A percentile compares a stretch with the other conserved stretches of the same genome.
These are phyloP conservation scores for Stagonosporopsis rhizophila DNA, from an alignment of 2,329 filamentous ascomycete genomes.

Conservation along the genomic window DNA sequence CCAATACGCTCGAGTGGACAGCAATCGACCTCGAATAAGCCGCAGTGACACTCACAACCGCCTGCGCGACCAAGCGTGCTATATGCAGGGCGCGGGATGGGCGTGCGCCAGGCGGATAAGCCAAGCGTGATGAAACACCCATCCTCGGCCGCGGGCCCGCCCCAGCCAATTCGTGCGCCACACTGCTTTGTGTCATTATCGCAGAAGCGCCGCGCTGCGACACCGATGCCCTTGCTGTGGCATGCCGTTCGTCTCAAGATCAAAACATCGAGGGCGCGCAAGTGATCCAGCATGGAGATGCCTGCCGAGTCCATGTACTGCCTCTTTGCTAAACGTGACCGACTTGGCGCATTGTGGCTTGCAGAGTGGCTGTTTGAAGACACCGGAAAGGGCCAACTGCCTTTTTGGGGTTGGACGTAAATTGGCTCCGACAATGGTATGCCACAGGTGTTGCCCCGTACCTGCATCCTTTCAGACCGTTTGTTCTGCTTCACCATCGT, in stretches of 20 bases:
- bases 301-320: not conserved
- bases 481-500: conserved; percentile 11
- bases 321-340: not conserved
- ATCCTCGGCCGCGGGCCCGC: conserved; percentile 9
- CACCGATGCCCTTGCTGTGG: conserved; percentile 14
- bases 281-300: conserved; percentile 1
- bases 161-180: conserved; percentile 18
- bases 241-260: conserved; percentile 11
- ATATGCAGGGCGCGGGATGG: conserved; percentile 29
- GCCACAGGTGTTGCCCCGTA: not conserved
- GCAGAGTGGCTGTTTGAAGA: conserved; percentile 24
- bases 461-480: conserved; percentile 3
- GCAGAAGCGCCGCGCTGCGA: conserved; percentile 17
- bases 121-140: conserved; percentile 20
- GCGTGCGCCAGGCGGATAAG: conserved; percentile 20
- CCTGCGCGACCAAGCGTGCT: conserved; percentile 16
- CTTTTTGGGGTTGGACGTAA: not conserved
- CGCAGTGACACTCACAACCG: conserved; percentile 16
- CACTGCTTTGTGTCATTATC: conserved; percentile 5
- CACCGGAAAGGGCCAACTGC: conserved; percentile 7
- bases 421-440: conserved; percentile 1
- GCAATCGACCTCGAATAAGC: conserved; percentile 12
- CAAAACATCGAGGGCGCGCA: conserved; percentile 2
- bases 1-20: conserved; percentile 1
- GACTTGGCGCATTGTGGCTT: conserved; percentile 21